Evolutionary conservation across 2,329 filamentous ascomycete genomes (phyloP).

Genomic region (Penicillium sp.): DNA sequence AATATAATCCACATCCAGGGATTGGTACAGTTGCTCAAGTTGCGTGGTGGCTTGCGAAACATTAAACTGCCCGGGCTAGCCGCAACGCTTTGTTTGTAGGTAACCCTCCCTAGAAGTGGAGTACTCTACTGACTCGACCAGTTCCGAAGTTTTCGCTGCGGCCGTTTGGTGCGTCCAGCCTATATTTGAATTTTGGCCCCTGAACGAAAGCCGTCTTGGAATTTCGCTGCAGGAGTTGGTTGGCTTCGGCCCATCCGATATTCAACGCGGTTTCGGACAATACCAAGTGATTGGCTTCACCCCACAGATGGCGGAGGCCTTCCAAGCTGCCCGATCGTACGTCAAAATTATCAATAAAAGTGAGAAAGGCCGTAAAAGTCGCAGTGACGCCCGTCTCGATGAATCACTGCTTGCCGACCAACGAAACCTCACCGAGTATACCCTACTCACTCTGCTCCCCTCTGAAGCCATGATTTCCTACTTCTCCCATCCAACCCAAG

Average conservation of each 20-base stretch:
- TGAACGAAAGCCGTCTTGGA: slow-evolving; percentile 20
- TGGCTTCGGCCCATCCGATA: slow-evolving; percentile 25
- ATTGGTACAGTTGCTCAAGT: slow-evolving; percentile 35
- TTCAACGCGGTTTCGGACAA: slow-evolving; percentile 27
- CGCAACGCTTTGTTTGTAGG: slow-evolving; percentile 41
- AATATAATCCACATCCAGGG: slow-evolving; percentile 39
- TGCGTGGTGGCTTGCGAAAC: slow-evolving; percentile 39
- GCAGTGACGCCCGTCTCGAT: slow-evolving; percentile 19
- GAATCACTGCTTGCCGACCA: slow-evolving; percentile 34
- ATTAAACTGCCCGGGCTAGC: slow-evolving; percentile 39
- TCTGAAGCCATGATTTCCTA: slow-evolving; percentile 19
- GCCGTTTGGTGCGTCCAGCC: slow-evolving; percentile 25
- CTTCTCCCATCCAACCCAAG: slow-evolving; percentile 21
- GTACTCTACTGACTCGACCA: slow-evolving; percentile 6
- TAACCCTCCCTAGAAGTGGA: neutral
- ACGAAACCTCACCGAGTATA: slow-evolving; percentile 42
- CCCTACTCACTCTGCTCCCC: slow-evolving; percentile 33
- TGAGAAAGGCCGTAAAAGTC: slow-evolving; percentile 22
- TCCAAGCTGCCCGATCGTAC: slow-evolving; percentile 35
- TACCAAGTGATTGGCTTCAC: slow-evolving; percentile 29
- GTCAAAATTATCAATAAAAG: slow-evolving; percentile 15
- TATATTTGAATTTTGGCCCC: slow-evolving; percentile 29
- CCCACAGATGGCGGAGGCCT: slow-evolving; percentile 29
- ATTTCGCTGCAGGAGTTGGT: slow-evolving; percentile 25
- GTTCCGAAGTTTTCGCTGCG: slow-evolving; percentile 31